Percentiles rank a stretch among this genome's conserved stretches.
Evolutionary conservation across 129 eudicot species (phyloP).

Genomic region (Escallonia rubra): DNA sequence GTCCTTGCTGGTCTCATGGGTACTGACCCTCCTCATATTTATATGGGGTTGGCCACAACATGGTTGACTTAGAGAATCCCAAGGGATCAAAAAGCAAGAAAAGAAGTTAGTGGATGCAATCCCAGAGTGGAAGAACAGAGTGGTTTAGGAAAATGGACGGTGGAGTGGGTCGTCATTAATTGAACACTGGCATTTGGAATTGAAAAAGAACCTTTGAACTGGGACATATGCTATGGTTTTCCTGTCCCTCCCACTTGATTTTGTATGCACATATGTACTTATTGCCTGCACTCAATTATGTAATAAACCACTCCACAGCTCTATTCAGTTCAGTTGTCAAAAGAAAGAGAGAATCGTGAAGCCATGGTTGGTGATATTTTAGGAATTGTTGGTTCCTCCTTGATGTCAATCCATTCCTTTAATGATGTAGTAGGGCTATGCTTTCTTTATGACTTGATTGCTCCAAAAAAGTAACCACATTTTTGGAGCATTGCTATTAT

Average conservation of each 20-base stretch:
- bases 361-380: not conserved
- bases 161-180: conserved; percentile 25
- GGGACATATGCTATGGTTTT: conserved; percentile 44
- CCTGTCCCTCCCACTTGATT: conserved; percentile 34
- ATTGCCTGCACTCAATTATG: conserved; percentile 26
- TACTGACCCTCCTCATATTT: conserved; percentile 14
- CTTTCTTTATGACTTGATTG: conserved; percentile 11
- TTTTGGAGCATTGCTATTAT: not conserved
- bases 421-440: conserved; percentile 10
- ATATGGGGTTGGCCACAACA: conserved; percentile 19
- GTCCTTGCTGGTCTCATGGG: conserved; percentile 9
- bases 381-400: not conserved
- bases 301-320: conserved; percentile 12
- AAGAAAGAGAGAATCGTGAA: conserved; percentile 2
- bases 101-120: conserved; percentile 35
- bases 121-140: conserved; percentile 19
- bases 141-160: conserved; percentile 34
- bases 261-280: not conserved
- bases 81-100: conserved; percentile 21
- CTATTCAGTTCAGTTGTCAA: conserved; percentile 26
- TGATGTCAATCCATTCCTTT: not conserved
- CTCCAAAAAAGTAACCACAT: conserved; percentile 15
- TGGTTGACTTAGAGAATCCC: conserved; percentile 60
- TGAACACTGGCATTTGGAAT: conserved; percentile 16
- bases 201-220: conserved; percentile 24